A percentile compares a stretch with the other conserved stretches of the same genome.
Conservation (phyloP, 106 monocot species). For the Xerophyta viscosa region DNA sequence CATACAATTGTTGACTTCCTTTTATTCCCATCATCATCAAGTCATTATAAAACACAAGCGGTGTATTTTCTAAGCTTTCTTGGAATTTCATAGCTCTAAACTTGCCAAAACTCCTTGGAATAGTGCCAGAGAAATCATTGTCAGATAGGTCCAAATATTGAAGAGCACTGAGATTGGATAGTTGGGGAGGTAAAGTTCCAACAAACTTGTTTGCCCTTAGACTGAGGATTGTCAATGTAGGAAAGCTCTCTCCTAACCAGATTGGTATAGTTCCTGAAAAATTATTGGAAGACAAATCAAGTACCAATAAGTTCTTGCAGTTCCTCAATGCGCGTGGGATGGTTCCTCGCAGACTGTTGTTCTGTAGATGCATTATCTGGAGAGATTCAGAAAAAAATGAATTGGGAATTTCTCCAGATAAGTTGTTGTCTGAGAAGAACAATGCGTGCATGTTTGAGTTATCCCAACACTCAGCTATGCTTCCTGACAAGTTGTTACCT, state of each 20-base stretch:
- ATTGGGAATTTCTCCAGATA: too few relatives aligned
- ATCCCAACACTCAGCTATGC: too few relatives aligned
- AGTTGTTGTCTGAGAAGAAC: too few relatives aligned
- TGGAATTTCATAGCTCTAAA: background rate
- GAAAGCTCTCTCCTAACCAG: background rate
- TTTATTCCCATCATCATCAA: background rate
- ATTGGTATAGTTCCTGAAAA: background rate
- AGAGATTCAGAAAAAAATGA: too few relatives aligned
- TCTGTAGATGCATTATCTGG: too few relatives aligned
- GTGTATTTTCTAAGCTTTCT: background rate
- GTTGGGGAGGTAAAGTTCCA: background rate
- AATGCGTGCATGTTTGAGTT: too few relatives aligned
- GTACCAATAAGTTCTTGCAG: background rate
- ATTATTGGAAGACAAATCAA: background rate
- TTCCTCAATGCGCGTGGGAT: background rate
- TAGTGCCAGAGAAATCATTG: background rate
- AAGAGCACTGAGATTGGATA: background rate
- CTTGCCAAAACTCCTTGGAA: background rate
- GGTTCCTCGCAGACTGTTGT: background rate
- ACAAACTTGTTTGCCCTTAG: background rate
- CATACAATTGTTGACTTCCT: background rate
- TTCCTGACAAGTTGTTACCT: too few relatives aligned
- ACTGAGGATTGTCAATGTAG: background rate
- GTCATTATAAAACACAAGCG: background rate
- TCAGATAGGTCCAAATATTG: background rate